Evolutionary conservation across 441 rosid genomes (phyloP).

Genomic region (Gossypium armourianum): DNA sequence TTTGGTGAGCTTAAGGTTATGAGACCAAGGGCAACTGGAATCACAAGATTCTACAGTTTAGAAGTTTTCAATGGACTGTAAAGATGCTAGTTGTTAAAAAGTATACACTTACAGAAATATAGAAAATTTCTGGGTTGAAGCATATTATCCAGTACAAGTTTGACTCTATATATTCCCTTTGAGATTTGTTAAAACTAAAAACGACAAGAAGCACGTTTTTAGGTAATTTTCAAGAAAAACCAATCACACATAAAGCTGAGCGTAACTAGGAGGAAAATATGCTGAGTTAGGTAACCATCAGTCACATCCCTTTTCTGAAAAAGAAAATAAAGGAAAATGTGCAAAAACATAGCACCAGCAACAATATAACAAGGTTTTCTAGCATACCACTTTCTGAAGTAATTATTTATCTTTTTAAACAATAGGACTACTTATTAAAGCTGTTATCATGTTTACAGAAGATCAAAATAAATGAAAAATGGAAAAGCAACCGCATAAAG

Average conservation of each 20-base stretch:
- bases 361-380: neutral
- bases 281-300: neutral
- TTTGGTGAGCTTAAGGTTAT: neutral
- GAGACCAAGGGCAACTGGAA: conserved; percentile 3
- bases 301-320: neutral
- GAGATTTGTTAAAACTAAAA: neutral
- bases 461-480: neutral
- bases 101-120: neutral
- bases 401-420: neutral
- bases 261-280: neutral
- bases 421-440: neutral
- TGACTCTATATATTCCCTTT: neutral
- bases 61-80: neutral
- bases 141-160: neutral
- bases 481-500: neutral
- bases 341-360: neutral
- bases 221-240: neutral
- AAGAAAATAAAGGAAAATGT: neutral
- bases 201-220: neutral
- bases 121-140: neutral
- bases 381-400: neutral
- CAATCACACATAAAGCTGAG: neutral
- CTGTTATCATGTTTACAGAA: neutral
- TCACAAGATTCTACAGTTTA: neutral
- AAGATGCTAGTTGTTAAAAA: neutral